These are phyloP conservation scores for Tetrahymena malaccensis DNA, from an alignment of 73 alveolate genomes.

Conservation along the genomic window DNA sequence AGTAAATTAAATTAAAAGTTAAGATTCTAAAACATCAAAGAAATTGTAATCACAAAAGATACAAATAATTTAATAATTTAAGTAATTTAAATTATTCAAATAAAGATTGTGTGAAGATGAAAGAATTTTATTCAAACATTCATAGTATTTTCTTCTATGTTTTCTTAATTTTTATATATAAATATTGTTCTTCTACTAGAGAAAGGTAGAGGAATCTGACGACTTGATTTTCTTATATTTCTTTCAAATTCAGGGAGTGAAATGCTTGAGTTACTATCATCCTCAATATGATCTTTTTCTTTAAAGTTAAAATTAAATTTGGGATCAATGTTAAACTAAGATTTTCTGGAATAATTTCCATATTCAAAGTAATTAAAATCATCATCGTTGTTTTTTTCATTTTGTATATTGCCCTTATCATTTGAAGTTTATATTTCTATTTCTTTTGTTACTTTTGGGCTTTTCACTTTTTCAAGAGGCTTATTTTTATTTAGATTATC, in stretches of 20 bases:
- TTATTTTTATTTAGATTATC: neutral
- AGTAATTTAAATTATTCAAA: neutral
- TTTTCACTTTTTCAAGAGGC: neutral
- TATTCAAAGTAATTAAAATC: neutral
- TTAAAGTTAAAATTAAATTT: neutral
- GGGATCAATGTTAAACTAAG: neutral
- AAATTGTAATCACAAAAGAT: neutral
- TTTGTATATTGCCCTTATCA: neutral
- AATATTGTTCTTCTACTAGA: neutral
- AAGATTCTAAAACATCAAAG: neutral
- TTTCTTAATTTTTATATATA: neutral
- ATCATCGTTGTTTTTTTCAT: neutral
- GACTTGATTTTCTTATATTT: neutral
- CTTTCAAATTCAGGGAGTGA: neutral
- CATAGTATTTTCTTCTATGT: neutral
- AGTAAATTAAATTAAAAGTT: neutral
- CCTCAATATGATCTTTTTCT: neutral
- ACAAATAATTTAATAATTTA: neutral
- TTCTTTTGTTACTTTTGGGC: neutral
- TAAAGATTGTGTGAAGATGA: neutral
- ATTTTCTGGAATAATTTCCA: neutral
- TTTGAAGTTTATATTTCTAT: neutral
- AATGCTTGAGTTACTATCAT: neutral
- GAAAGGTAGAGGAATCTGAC: neutral
- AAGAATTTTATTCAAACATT: neutral